Percentiles rank a stretch among this genome's conserved stretches.
These are phyloP conservation scores for Erodium chrysanthum DNA, from an alignment of 441 rosid species.

Conservation along the genomic window DNA sequence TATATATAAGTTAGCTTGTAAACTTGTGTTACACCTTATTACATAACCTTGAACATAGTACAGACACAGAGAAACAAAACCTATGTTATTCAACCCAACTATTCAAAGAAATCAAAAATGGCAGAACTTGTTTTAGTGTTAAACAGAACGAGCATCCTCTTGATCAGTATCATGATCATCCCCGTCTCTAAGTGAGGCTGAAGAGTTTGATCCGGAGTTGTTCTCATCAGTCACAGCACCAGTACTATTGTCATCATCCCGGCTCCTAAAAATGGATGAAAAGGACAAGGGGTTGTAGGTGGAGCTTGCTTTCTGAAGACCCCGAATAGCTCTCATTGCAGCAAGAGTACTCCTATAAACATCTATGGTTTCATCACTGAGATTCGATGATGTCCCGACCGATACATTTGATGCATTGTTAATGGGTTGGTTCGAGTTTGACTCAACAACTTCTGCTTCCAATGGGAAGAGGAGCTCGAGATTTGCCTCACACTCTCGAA, in stretches of 20 bases:
- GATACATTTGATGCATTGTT: conserved; percentile 25
- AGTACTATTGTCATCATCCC: conserved; percentile 40
- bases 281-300: conserved; percentile 68
- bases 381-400: conserved; percentile 36
- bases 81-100: neutral
- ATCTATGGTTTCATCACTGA: conserved; percentile 57
- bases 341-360: conserved; percentile 89
- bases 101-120: neutral
- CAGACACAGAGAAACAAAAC: neutral
- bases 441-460: conserved; percentile 78
- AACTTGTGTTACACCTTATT: neutral
- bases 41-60: neutral
- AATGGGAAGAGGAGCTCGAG: conserved; percentile 83
- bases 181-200: conserved; percentile 22
- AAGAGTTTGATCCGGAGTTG: too few relatives aligned
- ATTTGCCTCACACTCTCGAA: conserved; percentile 75
- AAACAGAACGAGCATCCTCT: conserved; percentile 32
- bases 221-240: conserved; percentile 53
- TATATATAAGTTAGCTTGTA: neutral
- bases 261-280: conserved; percentile 45
- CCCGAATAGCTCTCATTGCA: conserved; percentile 78
- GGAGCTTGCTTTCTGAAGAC: conserved; percentile 89
- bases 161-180: conserved; percentile 43
- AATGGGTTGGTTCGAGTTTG: conserved; percentile 19
- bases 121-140: neutral